Conservation (phyloP, 495 filamentous ascomycete species). For the Cairneyella variabilis region DNA sequence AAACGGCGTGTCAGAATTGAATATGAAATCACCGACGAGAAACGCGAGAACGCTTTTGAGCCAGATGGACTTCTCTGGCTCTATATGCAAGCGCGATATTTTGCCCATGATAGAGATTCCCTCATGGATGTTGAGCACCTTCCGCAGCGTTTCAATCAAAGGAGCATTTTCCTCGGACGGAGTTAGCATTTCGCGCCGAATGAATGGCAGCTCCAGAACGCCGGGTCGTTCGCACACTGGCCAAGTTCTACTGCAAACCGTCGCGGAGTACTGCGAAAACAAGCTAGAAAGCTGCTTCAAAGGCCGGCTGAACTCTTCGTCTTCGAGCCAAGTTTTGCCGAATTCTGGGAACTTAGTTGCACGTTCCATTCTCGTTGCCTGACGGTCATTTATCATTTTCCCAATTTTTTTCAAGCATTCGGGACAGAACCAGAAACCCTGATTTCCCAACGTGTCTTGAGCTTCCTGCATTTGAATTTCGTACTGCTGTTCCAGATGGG, state of each 20-base stretch:
- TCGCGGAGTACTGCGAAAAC: neutral
- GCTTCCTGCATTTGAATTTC: too few species aligned
- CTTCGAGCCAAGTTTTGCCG: neutral
- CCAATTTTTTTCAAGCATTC: too few species aligned
- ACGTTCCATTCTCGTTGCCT: too few species aligned
- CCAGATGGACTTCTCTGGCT: neutral
- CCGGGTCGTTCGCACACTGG: too few species aligned
- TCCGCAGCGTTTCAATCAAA: neutral
- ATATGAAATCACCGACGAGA: neutral
- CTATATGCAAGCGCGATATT: neutral
- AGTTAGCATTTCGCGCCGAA: too few species aligned
- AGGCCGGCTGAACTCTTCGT: neutral
- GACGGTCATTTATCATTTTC: too few species aligned
- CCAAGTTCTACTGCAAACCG: too few species aligned
- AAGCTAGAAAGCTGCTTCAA: neutral
- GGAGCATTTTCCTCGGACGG: too few species aligned
- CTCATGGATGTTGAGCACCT: neutral
- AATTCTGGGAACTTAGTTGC: neutral
- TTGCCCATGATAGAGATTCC: neutral
- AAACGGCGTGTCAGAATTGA: constrained; percentile 2
- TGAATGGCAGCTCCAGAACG: too few species aligned
- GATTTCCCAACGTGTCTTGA: too few species aligned
- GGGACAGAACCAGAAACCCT: too few species aligned
- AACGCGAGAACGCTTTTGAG: neutral
- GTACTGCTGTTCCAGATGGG: too few species aligned